Evolutionary conservation across 257 asterid species (phyloP).

Genomic region (Solanum dulcamara): DNA sequence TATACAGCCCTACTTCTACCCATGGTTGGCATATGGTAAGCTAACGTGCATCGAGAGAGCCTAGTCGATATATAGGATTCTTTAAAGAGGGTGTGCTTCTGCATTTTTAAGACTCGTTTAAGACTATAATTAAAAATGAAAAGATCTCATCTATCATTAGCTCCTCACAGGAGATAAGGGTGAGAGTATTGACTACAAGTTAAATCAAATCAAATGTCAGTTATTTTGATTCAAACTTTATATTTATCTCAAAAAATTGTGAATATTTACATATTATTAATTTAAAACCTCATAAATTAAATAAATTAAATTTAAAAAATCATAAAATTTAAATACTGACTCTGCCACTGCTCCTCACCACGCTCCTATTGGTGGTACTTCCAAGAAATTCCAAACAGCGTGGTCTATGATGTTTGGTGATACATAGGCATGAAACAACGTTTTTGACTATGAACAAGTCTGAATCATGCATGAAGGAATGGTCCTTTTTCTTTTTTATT

Average conservation of each 20-base stretch:
- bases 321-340: background rate
- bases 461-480: slow-evolving; percentile 11
- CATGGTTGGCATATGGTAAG: background rate
- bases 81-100: background rate
- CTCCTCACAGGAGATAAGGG: background rate
- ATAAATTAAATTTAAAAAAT: background rate
- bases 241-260: background rate
- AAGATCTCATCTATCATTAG: background rate
- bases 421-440: slow-evolving; percentile 3
- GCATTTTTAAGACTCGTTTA: background rate
- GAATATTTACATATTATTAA: background rate
- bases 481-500: background rate
- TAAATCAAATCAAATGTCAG: background rate
- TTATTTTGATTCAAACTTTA: background rate
- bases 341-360: background rate
- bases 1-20: too few species aligned
- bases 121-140: background rate
- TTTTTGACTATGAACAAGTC: slow-evolving; percentile 22
- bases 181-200: background rate
- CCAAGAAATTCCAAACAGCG: slow-evolving; percentile 22
- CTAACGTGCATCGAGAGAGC: background rate
- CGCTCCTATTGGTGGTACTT: background rate
- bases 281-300: background rate
- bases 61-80: background rate
- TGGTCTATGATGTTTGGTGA: slow-evolving; percentile 15